phyloP scores from a whole-genome alignment of 169 alveolate species.

The Cryptosporidium bovis region DNA sequence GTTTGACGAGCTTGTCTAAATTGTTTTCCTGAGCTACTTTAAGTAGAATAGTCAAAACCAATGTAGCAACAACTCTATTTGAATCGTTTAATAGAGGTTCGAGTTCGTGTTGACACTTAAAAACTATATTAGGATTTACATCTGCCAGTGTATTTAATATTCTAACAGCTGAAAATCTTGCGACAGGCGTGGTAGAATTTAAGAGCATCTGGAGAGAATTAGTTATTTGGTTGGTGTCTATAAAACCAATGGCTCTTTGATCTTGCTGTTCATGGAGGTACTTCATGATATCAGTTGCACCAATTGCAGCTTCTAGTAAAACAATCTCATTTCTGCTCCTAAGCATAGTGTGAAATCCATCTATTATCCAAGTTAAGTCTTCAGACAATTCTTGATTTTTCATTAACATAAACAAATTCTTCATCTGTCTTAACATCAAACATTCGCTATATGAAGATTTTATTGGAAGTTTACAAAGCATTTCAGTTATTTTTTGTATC shows the following conservation, averaged over 20 bases:
- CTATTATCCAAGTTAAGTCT: constrained; percentile 56
- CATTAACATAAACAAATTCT: constrained; percentile 25
- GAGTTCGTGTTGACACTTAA: constrained; percentile 87
- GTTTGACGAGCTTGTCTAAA: constrained; percentile 92
- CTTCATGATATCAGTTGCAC: constrained; percentile 78
- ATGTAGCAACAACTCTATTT: constrained; percentile 92
- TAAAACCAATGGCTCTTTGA: constrained; percentile 48
- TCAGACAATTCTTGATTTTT: constrained; percentile 23
- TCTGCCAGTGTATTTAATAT: constrained; percentile 84
- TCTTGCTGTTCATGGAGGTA: constrained; percentile 51
- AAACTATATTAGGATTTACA: constrained; percentile 80
- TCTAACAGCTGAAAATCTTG: constrained; percentile 90
- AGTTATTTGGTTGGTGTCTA: constrained; percentile 54
- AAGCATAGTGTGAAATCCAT: constrained; percentile 78
- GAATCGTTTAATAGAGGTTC: constrained; percentile 90
- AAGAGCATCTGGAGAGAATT: constrained; percentile 81
- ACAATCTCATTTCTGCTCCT: constrained; percentile 83
- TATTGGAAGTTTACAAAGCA: constrained; percentile 57
- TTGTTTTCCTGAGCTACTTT: constrained; percentile 94
- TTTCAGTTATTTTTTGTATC: constrained; percentile 80
- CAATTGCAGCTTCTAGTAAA: constrained; percentile 85
- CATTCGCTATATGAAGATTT: constrained; percentile 68
- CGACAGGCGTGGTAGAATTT: constrained; percentile 86
- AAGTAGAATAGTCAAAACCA: constrained; percentile 94
- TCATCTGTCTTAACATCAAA: constrained; percentile 70